Percentiles rank a stretch among this genome's conserved stretches.
These are phyloP conservation scores for Fusarium anguioides DNA, from an alignment of 2,329 filamentous ascomycete genomes.

Conservation along the genomic window DNA sequence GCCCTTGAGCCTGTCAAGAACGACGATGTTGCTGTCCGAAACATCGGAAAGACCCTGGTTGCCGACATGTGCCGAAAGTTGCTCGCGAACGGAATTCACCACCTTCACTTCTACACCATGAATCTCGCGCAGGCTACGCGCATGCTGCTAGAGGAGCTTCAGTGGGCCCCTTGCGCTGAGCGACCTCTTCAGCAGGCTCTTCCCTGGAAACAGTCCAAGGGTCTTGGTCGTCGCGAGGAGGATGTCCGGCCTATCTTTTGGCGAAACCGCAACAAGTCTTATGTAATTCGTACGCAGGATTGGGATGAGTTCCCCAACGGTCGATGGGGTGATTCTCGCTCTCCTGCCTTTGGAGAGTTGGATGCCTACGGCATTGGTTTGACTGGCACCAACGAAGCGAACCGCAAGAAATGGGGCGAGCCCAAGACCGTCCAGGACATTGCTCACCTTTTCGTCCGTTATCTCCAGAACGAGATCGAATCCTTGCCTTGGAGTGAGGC, in stretches of 20 bases:
- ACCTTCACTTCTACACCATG: conserved; percentile 99
- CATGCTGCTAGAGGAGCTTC: conserved; percentile 92
- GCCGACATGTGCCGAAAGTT: conserved; percentile 91
- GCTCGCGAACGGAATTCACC: conserved; percentile 81
- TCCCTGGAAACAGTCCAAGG: conserved; percentile 95
- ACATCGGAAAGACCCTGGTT: conserved; percentile 87
- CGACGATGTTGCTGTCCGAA: conserved; percentile 91
- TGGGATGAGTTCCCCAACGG: conserved; percentile 99
- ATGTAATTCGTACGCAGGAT: conserved; percentile 93
- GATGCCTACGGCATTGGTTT: conserved; percentile 94
- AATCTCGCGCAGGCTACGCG: conserved; percentile 94
- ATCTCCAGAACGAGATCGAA: conserved; percentile 82
- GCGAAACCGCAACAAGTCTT: conserved; percentile 96
- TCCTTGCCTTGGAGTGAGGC: conserved; percentile 94
- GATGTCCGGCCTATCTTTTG: conserved; percentile 99
- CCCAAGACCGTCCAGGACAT: conserved; percentile 84
- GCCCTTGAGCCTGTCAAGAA: conserved; percentile 94
- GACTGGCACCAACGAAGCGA: conserved; percentile 94
- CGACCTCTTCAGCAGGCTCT: conserved; percentile 88
- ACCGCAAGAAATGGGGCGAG: conserved; percentile 93
- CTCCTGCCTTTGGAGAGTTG: conserved; percentile 93
- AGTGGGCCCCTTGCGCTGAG: conserved; percentile 80
- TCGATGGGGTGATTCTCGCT: conserved; percentile 96
- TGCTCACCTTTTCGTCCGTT: conserved; percentile 84
- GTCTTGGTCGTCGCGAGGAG: conserved; percentile 86